phyloP scores from a whole-genome alignment of 1,284 basidiomycete species.

The Cutaneotrichosporon cyanovorans region DNA sequence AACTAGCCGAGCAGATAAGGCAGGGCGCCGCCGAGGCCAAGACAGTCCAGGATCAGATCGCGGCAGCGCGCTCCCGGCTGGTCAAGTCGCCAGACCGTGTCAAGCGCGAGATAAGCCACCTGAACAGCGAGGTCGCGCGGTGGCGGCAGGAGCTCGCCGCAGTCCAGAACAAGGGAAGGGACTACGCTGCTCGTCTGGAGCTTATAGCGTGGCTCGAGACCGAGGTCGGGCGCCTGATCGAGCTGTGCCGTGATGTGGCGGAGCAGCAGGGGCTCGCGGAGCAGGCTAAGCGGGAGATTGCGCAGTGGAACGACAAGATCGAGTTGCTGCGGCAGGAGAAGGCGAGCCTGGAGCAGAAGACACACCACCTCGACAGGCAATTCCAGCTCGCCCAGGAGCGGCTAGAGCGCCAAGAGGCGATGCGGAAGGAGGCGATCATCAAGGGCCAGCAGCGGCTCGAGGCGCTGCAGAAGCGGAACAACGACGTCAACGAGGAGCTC shows the following conservation, averaged over 20 bases:
- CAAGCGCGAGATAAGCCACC: slow-evolving; percentile 64
- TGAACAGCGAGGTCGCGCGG: slow-evolving; percentile 59
- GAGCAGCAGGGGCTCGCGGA: slow-evolving; percentile 48
- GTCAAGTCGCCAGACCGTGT: slow-evolving; percentile 82
- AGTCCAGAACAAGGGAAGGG: slow-evolving; percentile 63
- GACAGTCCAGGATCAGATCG: slow-evolving; percentile 42
- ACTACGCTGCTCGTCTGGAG: slow-evolving; percentile 64
- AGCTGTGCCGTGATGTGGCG: slow-evolving; percentile 55
- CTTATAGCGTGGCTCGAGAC: slow-evolving; percentile 66
- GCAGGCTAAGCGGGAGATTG: slow-evolving; percentile 56
- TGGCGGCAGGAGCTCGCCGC: slow-evolving; percentile 52
- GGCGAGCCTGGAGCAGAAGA: neutral
- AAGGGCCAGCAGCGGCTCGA: slow-evolving; percentile 60
- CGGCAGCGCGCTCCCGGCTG: slow-evolving; percentile 60
- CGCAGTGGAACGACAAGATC: slow-evolving; percentile 27
- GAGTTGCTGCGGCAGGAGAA: slow-evolving; percentile 57
- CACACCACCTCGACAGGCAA: slow-evolving; percentile 65
- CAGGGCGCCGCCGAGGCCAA: slow-evolving; percentile 2
- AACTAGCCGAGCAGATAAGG: neutral
- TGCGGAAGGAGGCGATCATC: neutral
- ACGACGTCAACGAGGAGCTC: slow-evolving; percentile 2
- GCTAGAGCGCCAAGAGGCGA: neutral
- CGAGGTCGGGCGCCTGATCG: slow-evolving; percentile 48
- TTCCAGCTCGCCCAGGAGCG: slow-evolving; percentile 60
- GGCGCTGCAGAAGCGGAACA: slow-evolving; percentile 51